phyloP scores from a whole-genome alignment of 179 eudicot genomes.

The Pouteria campechiana region DNA sequence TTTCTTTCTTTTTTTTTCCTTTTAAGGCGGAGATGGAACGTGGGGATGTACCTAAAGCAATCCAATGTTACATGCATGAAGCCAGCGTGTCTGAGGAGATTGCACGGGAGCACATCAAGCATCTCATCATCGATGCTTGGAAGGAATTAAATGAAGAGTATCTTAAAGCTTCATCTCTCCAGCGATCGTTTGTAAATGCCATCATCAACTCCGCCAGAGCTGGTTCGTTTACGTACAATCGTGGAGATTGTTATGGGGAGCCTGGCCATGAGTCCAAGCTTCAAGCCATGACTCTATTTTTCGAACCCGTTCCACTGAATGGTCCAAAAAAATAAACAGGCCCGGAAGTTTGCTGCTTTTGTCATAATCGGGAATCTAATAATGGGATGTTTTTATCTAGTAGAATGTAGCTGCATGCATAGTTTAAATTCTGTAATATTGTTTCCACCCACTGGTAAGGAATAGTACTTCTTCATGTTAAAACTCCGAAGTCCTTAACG shows the following conservation, averaged over 20 bases:
- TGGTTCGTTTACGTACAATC: constrained; percentile 6
- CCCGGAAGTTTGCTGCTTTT: too few species aligned
- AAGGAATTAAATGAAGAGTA: constrained; percentile 4
- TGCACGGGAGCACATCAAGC: constrained; percentile 14
- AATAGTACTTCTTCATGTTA: too few species aligned
- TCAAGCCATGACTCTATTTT: too few species aligned
- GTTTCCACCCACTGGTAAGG: too few species aligned
- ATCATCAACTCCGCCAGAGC: constrained; percentile 6
- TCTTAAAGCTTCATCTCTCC: not conserved
- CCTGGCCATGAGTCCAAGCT: too few species aligned
- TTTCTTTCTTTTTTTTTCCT: not conserved
- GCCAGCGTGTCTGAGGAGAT: constrained; percentile 10
- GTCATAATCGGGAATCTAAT: too few species aligned
- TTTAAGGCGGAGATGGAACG: not conserved
- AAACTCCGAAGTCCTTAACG: too few species aligned
- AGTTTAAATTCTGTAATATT: too few species aligned
- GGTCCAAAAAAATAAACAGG: too few species aligned
- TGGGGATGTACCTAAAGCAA: constrained; percentile 16
- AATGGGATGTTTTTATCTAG: too few species aligned
- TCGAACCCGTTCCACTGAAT: too few species aligned
- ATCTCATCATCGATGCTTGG: constrained; percentile 8
- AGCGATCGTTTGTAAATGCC: not conserved
- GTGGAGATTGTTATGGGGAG: constrained; percentile 3
- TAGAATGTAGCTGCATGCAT: too few species aligned
- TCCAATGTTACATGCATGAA: constrained; percentile 26